Base-by-base conservation (phyloP, 139 green algal genomes). In the Tetraselmis chui region DNA sequence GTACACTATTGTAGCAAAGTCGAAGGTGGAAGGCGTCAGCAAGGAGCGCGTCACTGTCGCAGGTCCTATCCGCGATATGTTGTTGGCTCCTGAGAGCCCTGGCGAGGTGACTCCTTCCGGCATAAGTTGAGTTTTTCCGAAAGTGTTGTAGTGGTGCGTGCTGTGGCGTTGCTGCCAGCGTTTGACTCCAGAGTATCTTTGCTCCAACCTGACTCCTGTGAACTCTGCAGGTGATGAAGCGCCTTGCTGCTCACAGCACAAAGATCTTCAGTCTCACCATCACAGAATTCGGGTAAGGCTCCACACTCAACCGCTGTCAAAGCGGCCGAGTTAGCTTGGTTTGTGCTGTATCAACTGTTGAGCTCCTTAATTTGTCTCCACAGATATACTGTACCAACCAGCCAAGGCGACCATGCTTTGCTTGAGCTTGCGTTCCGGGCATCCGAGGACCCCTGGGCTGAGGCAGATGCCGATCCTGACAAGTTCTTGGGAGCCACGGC, bases 201-300 rank as follows among this genome's bases (percentile, higher is more conserved):
- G n/a, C n/a, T n/a, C n/a, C n/a, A n/a, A n/a, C n/a, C n/a, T n/a
- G n/a, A n/a, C n/a, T n/a, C n/a, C n/a, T n/a, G n/a, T n/a, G n/a
- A n/a, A n/a, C n/a, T n/a, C n/a, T 67, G 45, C 18, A 67, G 45
- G 45, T 67, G 11, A 80, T 80, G 29, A 32, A 80, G 76, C 29
- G 29, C 29, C 27, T 80, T 27, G 24, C 25, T n/a, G 28, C 31
- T 29, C 76, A 31, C n/a, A 32, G 23, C n/a, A 45, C 32, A 23
- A 80, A 80, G 76, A 80, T 80, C n/a, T 31, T 45, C 29, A 59
- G 29, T 23, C 76, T 80, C 23, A 80, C 76, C 29, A 80, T 80
- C 76, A 80, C 76, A 30, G 76, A 80, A 32, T 80, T 80, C 28
- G 76, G 45, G 45, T 67, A 18, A 67, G 45, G 18, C 18, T 67